A percentile compares a stretch with the other conserved stretches of the same genome.
These are phyloP conservation scores for Breviolum minutum DNA, from an alignment of 73 alveolate genomes.

Conservation along the genomic window DNA sequence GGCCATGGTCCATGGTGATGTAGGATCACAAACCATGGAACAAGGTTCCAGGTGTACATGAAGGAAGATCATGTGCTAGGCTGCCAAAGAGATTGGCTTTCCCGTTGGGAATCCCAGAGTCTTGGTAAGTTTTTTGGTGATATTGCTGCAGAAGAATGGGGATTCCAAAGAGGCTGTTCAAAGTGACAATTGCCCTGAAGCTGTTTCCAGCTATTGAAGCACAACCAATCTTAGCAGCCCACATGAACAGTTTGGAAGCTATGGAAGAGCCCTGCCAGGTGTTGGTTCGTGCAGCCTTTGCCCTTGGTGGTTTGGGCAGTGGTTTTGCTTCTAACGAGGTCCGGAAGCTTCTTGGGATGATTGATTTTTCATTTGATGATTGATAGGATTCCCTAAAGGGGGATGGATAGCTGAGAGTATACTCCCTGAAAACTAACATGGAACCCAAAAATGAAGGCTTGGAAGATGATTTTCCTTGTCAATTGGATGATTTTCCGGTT, in stretches of 20 bases:
- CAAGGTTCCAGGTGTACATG: background rate
- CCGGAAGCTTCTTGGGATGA: background rate
- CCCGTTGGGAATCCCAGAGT: background rate
- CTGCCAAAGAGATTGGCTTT: conserved; percentile 51
- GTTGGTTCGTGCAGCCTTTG: conserved; percentile 94
- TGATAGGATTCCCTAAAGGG: too few species aligned
- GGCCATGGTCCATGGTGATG: background rate
- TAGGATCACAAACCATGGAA: background rate
- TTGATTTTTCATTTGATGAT: too few species aligned
- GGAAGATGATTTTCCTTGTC: too few species aligned
- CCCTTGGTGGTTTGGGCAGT: conserved; percentile 93
- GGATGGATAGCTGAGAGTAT: too few species aligned
- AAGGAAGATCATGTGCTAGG: background rate
- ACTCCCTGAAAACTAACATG: too few species aligned
- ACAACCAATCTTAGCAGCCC: too few species aligned
- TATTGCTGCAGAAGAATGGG: background rate
- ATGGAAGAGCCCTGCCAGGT: conserved; percentile 7
- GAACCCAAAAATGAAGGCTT: too few species aligned
- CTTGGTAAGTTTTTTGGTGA: too few species aligned
- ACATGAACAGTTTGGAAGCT: background rate
- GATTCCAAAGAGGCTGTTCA: background rate
- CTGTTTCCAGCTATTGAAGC: too few species aligned
- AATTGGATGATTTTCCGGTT: too few species aligned
- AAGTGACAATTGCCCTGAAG: background rate
- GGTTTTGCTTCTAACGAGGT: conserved; percentile 95